A percentile compares a stretch with the other conserved stretches of the same genome.
These are phyloP conservation scores for Debaryomyces nepalensis DNA, from an alignment of 1,139 yeast species.

Conservation along the genomic window DNA sequence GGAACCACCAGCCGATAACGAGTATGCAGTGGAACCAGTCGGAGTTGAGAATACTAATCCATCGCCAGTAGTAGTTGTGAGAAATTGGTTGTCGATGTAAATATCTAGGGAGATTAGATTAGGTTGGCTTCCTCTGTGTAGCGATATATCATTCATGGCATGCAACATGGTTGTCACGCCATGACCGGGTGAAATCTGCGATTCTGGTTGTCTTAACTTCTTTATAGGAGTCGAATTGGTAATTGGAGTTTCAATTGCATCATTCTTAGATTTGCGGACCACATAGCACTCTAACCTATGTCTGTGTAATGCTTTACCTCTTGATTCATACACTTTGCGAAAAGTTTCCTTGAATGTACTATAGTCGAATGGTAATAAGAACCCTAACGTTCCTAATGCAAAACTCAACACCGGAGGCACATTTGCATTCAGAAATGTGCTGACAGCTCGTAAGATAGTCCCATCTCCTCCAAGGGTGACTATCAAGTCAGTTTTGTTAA, in stretches of 20 bases:
- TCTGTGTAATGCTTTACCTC: conserved; percentile 74
- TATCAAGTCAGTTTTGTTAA: conserved; percentile 64
- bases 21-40: conserved; percentile 94
- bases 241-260: background rate
- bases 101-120: conserved; percentile 84
- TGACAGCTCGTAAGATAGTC: conserved; percentile 77
- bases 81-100: conserved; percentile 75
- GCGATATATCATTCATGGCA: conserved; percentile 90
- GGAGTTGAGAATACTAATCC: conserved; percentile 88
- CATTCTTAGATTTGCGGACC: conserved; percentile 37
- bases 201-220: conserved; percentile 20
- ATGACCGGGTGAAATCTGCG: conserved; percentile 22
- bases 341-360: conserved; percentile 64
- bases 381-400: conserved; percentile 91
- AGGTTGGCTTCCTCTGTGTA: conserved; percentile 89
- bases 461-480: conserved; percentile 97
- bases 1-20: conserved; percentile 88
- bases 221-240: conserved; percentile 7
- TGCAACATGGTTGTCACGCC: conserved; percentile 40
- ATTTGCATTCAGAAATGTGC: conserved; percentile 62
- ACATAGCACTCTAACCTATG: conserved; percentile 79
- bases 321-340: conserved; percentile 62
- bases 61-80: conserved; percentile 91
- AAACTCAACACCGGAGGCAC: conserved; percentile 92
- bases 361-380: conserved; percentile 84